Evolutionary conservation across 139 green algal species (phyloP).

Genomic region (Chlamydomonas sp.): DNA sequence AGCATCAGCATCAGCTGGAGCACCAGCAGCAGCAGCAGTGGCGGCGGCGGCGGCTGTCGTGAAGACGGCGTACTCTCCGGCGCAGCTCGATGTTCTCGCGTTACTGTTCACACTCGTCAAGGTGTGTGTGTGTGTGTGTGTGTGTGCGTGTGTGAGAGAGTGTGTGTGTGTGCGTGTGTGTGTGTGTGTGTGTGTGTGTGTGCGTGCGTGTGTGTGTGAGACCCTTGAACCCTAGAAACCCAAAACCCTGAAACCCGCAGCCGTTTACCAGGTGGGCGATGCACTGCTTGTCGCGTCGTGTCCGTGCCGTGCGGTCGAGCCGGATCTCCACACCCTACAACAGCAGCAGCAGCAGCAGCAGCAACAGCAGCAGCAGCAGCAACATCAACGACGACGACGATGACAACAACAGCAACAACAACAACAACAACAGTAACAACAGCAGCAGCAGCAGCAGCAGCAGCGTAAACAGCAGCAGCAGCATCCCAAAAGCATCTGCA

Average conservation of each 20-base stretch:
- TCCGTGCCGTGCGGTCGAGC: no score
- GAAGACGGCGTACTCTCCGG: slow-evolving; percentile 40
- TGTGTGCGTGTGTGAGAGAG: not conserved
- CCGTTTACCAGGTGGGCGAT: not conserved
- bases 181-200: not conserved
- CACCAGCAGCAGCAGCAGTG: no score
- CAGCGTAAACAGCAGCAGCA: no score
- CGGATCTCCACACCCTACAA: not conserved
- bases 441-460: no score
- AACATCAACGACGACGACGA: not conserved
- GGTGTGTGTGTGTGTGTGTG: slow-evolving; percentile 1
- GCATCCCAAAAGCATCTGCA: no score
- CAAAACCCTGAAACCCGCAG: not conserved
- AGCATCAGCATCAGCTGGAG: no score
- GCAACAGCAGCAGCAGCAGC: not conserved
- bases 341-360: not conserved
- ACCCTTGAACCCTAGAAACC: not conserved
- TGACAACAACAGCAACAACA: no score
- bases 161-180: not conserved
- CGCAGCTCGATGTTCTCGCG: slow-evolving; percentile 55
- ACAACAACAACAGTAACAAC: no score
- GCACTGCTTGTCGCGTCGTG: not conserved
- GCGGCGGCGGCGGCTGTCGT: no score
- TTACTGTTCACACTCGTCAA: slow-evolving; percentile 37
- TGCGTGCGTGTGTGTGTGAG: not conserved